Conservation (phyloP, 306 rosid genomes). For the Phaseolus lunatus region DNA sequence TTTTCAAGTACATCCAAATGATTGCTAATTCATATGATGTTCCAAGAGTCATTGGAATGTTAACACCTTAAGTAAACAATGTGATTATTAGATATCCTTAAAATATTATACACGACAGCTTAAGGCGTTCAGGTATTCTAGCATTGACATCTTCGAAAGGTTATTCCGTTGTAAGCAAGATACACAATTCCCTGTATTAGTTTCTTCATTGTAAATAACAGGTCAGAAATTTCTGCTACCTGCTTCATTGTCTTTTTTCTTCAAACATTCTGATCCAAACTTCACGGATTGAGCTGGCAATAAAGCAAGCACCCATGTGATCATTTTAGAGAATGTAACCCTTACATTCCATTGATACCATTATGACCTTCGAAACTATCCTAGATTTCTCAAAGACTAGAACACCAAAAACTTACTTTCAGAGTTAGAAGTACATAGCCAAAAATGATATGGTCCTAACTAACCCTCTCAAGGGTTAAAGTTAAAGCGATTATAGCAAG, state of each 20-base stretch:
- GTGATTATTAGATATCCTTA: slow-evolving; percentile 13
- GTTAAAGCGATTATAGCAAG: background rate
- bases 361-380: background rate
- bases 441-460: slow-evolving; percentile 1
- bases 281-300: background rate
- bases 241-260: background rate
- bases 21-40: slow-evolving; percentile 1
- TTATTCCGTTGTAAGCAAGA: background rate
- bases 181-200: background rate
- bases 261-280: background rate
- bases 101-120: slow-evolving; percentile 13
- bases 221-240: background rate
- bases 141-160: slow-evolving; percentile 32
- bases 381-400: background rate
- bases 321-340: slow-evolving; percentile 8
- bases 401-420: slow-evolving; percentile 9
- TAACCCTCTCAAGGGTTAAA: slow-evolving; percentile 21
- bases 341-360: background rate
- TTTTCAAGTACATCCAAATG: slow-evolving; percentile 10
- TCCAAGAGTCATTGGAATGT: slow-evolving; percentile 10
- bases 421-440: slow-evolving; percentile 11
- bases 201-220: background rate
- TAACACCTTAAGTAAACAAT: background rate
- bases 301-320: background rate
- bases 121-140: background rate